Base-by-base conservation (phyloP, 1,139 yeast species). In the Geotrichum cucujoidarum region DNA sequence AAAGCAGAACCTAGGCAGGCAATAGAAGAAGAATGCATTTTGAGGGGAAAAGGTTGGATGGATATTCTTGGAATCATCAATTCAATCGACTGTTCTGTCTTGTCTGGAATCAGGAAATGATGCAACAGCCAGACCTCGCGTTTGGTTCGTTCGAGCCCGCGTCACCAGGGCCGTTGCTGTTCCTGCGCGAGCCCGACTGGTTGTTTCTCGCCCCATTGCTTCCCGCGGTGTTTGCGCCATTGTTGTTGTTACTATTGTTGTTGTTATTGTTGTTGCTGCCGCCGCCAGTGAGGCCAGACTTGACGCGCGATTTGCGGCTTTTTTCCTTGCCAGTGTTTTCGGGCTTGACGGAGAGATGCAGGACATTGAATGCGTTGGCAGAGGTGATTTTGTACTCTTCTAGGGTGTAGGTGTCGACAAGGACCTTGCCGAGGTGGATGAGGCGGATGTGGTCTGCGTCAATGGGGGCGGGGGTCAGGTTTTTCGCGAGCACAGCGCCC, bases 331-430 rank as follows among this genome's bases (percentile, higher is more conserved):
- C 29, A 8, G 36, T 27, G 16, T 60, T 54, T 21, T 60, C 63
- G 3, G 66, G 66, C 40, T 56, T 55, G 22, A 62, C 59, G n/a
- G 63, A 58, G 46, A 61, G 46, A 51, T 62, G 66, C 21, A 62
- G 53, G 8, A 62, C 62, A 33, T 58, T 58, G 37, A 56, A 55
- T 6, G 57, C 44, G 31, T 53, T 47, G 11, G 51, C 47, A 4
- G 53, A 32, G 10, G 50, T 35, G 27, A 61, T 47, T 6, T 47
- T 50, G 43, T 55, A 58, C 20, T 58, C 57, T 39, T 51, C 57
- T 38, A 63, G 48, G 1, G 63, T 57, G 41, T 54, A 56, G 17
- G 47, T 40, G 38, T 62, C 65, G n/a, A 60, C 62, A 33, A 64
- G 53, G 5, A 62, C 56, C 48, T 60, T 58, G 33, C 68, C 68